These are phyloP conservation scores for Stachybotrys elegans DNA, from an alignment of 2,329 filamentous ascomycete species.

Conservation along the genomic window DNA sequence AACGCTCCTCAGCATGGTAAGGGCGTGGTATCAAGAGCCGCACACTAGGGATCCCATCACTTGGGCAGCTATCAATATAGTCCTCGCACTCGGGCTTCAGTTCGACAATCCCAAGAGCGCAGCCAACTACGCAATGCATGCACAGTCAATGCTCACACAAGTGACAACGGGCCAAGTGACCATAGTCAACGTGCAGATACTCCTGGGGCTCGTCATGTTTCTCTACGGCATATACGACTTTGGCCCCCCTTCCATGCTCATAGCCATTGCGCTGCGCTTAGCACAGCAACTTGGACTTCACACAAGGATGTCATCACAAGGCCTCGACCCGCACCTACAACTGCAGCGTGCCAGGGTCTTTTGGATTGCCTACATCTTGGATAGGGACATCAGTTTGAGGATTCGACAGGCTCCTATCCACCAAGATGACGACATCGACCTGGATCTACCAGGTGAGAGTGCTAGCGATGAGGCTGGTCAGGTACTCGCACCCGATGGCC, in stretches of 20 bases:
- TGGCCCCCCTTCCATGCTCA: slow-evolving; percentile 29
- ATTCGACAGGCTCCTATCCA: too few relatives aligned
- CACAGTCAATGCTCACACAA: slow-evolving; percentile 31
- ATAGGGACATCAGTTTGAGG: slow-evolving; percentile 34
- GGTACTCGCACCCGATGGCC: too few relatives aligned
- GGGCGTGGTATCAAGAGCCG: slow-evolving; percentile 25
- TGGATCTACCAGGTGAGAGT: too few relatives aligned
- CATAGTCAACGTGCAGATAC: slow-evolving; percentile 30
- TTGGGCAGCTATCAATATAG: slow-evolving; percentile 34
- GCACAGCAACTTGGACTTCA: slow-evolving; percentile 31
- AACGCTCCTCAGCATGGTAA: slow-evolving; percentile 29
- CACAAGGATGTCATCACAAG: slow-evolving; percentile 16
- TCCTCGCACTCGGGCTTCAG: slow-evolving; percentile 30
- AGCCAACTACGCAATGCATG: slow-evolving; percentile 27
- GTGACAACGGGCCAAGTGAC: slow-evolving; percentile 32
- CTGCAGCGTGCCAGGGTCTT: slow-evolving; percentile 31
- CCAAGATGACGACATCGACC: too few relatives aligned
- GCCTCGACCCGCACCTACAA: slow-evolving; percentile 21
- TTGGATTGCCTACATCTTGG: slow-evolving; percentile 35
- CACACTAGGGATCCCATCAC: slow-evolving; percentile 15
- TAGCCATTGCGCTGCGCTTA: slow-evolving; percentile 31
- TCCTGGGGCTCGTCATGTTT: slow-evolving; percentile 31
- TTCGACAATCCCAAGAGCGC: slow-evolving; percentile 16
- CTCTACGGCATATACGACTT: slow-evolving; percentile 31
- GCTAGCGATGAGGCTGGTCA: too few relatives aligned